Percentiles rank a stretch among this genome's conserved stretches.
phyloP scores from a whole-genome alignment of 1,284 basidiomycete genomes.

The Ganoderma sinense region DNA sequence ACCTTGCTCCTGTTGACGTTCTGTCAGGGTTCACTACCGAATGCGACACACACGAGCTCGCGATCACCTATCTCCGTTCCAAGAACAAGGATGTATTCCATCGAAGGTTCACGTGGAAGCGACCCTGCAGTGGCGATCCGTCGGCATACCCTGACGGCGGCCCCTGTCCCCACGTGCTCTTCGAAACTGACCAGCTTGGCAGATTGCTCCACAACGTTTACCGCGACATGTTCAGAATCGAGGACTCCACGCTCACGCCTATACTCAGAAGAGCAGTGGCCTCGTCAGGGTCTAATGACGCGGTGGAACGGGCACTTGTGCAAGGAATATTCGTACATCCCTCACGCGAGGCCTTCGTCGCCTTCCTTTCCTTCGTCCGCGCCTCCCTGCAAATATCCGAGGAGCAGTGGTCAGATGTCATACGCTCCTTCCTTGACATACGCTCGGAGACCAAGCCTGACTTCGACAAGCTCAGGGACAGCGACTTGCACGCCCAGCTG shows the following conservation, averaged over 20 bases:
- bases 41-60: conserved; percentile 52
- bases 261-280: conserved; percentile 25
- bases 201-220: conserved; percentile 55
- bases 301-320: conserved; percentile 6
- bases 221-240: conserved; percentile 53
- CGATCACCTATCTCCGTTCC: conserved; percentile 16
- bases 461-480: conserved; percentile 42
- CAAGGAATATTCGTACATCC: conserved; percentile 22
- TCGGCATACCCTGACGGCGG: conserved; percentile 3
- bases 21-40: conserved; percentile 50
- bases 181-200: conserved; percentile 46
- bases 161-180: conserved; percentile 21
- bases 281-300: conserved; percentile 32
- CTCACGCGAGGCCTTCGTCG: conserved; percentile 40
- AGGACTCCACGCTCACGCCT: conserved; percentile 33
- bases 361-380: conserved; percentile 49
- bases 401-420: conserved; percentile 39
- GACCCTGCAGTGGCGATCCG: conserved; percentile 38
- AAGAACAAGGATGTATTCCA: conserved; percentile 43
- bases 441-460: conserved; percentile 35
- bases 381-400: conserved; percentile 37
- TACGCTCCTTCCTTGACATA: conserved; percentile 39
- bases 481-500: conserved; percentile 45
- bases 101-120: conserved; percentile 53
- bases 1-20: conserved; percentile 48